Conservation (phyloP, 1,139 yeast species). For the Yamadazyma pseudoaaseri region DNA sequence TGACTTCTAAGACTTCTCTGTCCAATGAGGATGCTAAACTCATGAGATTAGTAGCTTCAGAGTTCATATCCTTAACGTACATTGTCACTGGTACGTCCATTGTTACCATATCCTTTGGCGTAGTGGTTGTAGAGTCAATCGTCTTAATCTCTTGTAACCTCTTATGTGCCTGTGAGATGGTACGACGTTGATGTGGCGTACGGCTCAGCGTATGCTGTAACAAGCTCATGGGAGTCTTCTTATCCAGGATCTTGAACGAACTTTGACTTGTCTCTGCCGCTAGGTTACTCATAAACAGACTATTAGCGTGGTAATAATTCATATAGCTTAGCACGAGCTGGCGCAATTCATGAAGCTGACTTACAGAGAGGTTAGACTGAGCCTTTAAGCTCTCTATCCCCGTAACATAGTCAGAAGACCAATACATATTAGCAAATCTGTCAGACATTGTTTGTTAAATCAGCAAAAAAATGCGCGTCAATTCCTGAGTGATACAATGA, state of each 20-base stretch:
- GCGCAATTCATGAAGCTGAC: slow-evolving; percentile 43
- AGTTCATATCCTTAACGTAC: slow-evolving; percentile 16
- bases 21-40: slow-evolving; percentile 38
- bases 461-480: not conserved
- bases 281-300: slow-evolving; percentile 28
- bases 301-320: slow-evolving; percentile 37
- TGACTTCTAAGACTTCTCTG: slow-evolving; percentile 32
- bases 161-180: slow-evolving; percentile 12
- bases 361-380: slow-evolving; percentile 34
- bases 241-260: slow-evolving; percentile 1
- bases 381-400: slow-evolving; percentile 33
- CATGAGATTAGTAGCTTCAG: slow-evolving; percentile 26
- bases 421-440: slow-evolving; percentile 22
- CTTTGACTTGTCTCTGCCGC: slow-evolving; percentile 1
- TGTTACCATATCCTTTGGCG: slow-evolving; percentile 6
- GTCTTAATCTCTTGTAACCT: slow-evolving; percentile 7
- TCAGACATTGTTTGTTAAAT: slow-evolving; percentile 15
- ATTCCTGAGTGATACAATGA: no score
- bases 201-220: no score
- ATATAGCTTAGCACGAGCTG: slow-evolving; percentile 39
- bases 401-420: slow-evolving; percentile 44
- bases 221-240: slow-evolving; percentile 2
- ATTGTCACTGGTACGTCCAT: slow-evolving; percentile 14
- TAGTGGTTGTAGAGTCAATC: not conserved
- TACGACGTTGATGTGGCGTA: slow-evolving; percentile 4